These are phyloP conservation scores for Ceratocystis harringtonii DNA, from an alignment of 2,329 filamentous ascomycete genomes.

Conservation along the genomic window DNA sequence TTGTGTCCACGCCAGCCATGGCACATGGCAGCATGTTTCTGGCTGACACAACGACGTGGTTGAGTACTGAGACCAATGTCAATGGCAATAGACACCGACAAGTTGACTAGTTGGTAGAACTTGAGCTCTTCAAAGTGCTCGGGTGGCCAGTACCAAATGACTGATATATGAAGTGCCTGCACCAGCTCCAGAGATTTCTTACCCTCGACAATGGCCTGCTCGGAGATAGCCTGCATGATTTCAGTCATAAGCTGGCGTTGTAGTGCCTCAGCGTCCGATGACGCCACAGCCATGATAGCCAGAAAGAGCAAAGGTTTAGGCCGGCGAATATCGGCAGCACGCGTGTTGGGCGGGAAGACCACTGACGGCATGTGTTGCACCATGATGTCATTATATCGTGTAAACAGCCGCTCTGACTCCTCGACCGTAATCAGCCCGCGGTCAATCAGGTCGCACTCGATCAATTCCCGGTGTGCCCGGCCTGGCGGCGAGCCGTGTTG, in stretches of 20 bases:
- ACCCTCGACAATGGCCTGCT: slow-evolving; percentile 57
- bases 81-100: slow-evolving; percentile 66
- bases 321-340: slow-evolving; percentile 40
- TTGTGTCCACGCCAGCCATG: background rate
- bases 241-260: slow-evolving; percentile 53
- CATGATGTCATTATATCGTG: slow-evolving; percentile 45
- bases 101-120: slow-evolving; percentile 76
- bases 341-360: slow-evolving; percentile 40
- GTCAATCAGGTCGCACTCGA: slow-evolving; percentile 37
- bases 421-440: slow-evolving; percentile 43
- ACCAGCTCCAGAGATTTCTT: slow-evolving; percentile 74
- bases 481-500: slow-evolving; percentile 16
- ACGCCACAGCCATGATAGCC: slow-evolving; percentile 52
- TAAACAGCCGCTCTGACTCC: slow-evolving; percentile 39
- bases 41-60: slow-evolving; percentile 18
- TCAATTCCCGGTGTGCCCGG: slow-evolving; percentile 6
- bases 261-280: slow-evolving; percentile 38
- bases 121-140: slow-evolving; percentile 75
- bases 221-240: slow-evolving; percentile 56
- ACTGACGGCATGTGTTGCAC: slow-evolving; percentile 46
- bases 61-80: slow-evolving; percentile 61
- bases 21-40: background rate
- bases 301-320: slow-evolving; percentile 53
- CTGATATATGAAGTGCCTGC: slow-evolving; percentile 58
- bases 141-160: slow-evolving; percentile 77